Evolutionary conservation across 139 green algal species (phyloP), one percentile per base, ranked within the genome.

Genomic region (Pleodorina starrii): DNA sequence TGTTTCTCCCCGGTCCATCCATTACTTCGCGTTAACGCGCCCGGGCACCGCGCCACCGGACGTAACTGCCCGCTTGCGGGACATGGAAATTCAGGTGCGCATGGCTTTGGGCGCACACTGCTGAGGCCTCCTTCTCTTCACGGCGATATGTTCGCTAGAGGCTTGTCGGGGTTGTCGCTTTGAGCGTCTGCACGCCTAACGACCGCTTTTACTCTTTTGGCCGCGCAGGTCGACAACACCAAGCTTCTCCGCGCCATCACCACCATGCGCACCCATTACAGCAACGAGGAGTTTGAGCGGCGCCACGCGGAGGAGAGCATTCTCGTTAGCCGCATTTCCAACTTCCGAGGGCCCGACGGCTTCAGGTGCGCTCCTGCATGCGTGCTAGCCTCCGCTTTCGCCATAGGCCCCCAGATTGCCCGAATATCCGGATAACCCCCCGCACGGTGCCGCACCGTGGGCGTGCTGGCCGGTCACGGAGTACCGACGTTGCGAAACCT

Each of bases 241-340:
- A 92, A 89, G 82, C 89, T 92, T 44, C 82, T 92, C 17, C 60
- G 73, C 27, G 48, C 89, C 44, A 92, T 92, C 50, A 75, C 57
- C 27, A 73, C 57, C 44, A 84, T 82, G 46, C 48, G 54, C 7
- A 87, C 79, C 29, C 46, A 43, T 4, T 92, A 92, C 74, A 59
- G 23, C 21, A 59, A 83, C 14, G 89, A 89, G 1, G 36, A 60
- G 27, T 38, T 90, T 35, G 89, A 80, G 46, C 60, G 63, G 29
- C 46, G 46, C 2, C 82, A 87, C 19, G 38, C 19, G 35, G 82
- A 89, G 74, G 51, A 92, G 40, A 77, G 60, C 35, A 40, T 83
- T 11, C 82, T 87, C 4, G 73, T 75, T 25, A 68, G 40, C 44
- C 82, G 82, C 23, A 84, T 92, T 27, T 90, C 82, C 60, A 92